Conservation (phyloP, 2,329 filamentous ascomycete genomes). For the Stachybotrys chartarum region DNA sequence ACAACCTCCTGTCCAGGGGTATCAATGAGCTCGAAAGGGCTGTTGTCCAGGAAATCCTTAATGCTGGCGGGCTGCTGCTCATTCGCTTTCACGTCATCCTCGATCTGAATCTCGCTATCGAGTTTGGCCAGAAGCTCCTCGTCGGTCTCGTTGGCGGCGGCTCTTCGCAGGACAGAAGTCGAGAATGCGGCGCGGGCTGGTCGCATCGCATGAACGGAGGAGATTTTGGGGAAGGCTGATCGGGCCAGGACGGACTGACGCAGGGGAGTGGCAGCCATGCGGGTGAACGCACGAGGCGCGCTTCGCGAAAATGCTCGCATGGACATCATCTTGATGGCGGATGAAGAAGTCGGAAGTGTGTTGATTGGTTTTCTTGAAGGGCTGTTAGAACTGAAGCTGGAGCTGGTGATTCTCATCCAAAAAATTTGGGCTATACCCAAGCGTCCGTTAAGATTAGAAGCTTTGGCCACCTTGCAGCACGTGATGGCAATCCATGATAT, state of each 20-base stretch:
- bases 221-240: conserved; percentile 35
- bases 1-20: conserved; percentile 81
- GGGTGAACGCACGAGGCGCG: conserved; percentile 56
- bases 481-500: background rate
- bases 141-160: conserved; percentile 48
- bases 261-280: conserved; percentile 45
- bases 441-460: background rate
- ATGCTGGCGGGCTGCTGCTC: conserved; percentile 69
- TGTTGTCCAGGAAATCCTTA: conserved; percentile 82
- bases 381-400: background rate
- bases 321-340: conserved; percentile 55
- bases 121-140: conserved; percentile 82
- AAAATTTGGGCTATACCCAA: background rate
- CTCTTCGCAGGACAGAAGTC: conserved; percentile 31
- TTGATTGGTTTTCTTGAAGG: conserved; percentile 1
- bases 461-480: background rate
- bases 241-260: conserved; percentile 38
- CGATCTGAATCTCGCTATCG: conserved; percentile 73
- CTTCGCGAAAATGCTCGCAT: conserved; percentile 59
- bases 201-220: conserved; percentile 21
- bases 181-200: conserved; percentile 40
- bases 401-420: conserved; percentile 3
- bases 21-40: conserved; percentile 77
- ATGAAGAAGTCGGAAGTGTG: background rate
- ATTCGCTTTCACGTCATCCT: conserved; percentile 70